Evolutionary conservation across 2,329 filamentous ascomycete genomes (phyloP), one percentile per base, ranked within the genome.

Genomic region (Colletotrichum lindemuthianum): DNA sequence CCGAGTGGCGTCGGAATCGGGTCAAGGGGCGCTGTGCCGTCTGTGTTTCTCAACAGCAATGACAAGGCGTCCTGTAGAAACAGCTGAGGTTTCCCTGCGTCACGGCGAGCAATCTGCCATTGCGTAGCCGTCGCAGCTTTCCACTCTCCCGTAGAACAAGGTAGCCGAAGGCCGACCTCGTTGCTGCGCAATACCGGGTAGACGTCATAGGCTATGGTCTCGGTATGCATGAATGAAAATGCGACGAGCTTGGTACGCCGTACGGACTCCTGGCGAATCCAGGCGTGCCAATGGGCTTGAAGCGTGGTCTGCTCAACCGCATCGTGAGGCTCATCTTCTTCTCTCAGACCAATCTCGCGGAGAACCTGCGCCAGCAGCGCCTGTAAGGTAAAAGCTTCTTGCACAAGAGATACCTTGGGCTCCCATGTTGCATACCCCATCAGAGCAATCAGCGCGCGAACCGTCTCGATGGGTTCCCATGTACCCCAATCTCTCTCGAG

Each of bases 341-440:
- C 76, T 1, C 72, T 63, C 0, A 78, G 69, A 0, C 76, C 77
- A 1, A 75, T 51, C 13, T 77, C 75, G 0, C 75, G 72, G 0
- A 78, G 67, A 12, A 76, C 68, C 10, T 77, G 74, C 0, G 74
- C 73, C 1, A 79, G 68, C 2, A 77, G 69, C 1, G 70, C 70
- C 9, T 78, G 77, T 0, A 78, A 40, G 0, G 67, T 66, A 15
- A 78, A 78, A 0, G 77, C 76, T 40, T 78, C 76, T 12, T 75
- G 72, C 1, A 78, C 63, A 9, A 78, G 69, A 0, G 68, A 52
- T 10, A 70, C 69, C 41, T 75, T 74, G 1, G 72, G 71, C 10
- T 78, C 77, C 77, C 77, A 78, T 0, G 77, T 78, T 0, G 77
- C 77, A 36, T 72, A 78, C 1, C 73, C 77, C 77, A 78, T 78